A percentile compares a stretch with the other conserved stretches of the same genome.
phyloP scores from a whole-genome alignment of 495 filamentous ascomycete species.

The Neurospora cerealis region DNA sequence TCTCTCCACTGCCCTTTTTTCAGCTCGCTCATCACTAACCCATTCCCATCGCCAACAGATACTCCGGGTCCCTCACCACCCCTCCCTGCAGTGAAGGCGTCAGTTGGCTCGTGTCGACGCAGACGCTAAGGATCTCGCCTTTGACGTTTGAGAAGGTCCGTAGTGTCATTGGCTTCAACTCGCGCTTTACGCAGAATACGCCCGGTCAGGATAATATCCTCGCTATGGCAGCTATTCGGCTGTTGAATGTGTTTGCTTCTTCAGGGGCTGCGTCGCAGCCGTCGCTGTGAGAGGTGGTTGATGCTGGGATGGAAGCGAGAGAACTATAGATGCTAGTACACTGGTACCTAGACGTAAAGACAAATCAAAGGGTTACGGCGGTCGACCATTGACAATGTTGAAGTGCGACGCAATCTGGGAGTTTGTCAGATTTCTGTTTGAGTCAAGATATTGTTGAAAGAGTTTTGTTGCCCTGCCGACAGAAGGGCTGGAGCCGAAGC shows the following conservation, averaged over 20 bases:
- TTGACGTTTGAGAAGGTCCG: slow-evolving; percentile 45
- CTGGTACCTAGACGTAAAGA: background rate
- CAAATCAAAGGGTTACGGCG: background rate
- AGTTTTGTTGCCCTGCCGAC: background rate
- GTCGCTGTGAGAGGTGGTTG: background rate
- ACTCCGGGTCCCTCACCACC: slow-evolving; percentile 57
- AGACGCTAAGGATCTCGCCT: slow-evolving; percentile 42
- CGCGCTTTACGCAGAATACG: slow-evolving; percentile 49
- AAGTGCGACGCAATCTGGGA: background rate
- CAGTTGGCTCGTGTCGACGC: slow-evolving; percentile 44
- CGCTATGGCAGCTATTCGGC: background rate
- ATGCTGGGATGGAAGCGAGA: background rate
- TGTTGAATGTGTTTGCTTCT: background rate
- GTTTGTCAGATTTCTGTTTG: background rate
- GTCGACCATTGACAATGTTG: background rate
- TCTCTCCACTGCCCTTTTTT: background rate
- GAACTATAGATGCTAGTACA: background rate
- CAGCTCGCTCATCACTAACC: background rate
- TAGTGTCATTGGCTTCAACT: slow-evolving; percentile 54
- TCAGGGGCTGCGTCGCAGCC: background rate
- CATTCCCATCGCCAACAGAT: slow-evolving; percentile 13
- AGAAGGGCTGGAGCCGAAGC: background rate
- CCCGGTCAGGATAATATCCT: slow-evolving; percentile 46
- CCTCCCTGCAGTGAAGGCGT: slow-evolving; percentile 58
- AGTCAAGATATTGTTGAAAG: too few species aligned